Evolutionary conservation across 208 protist genomes (phyloP).

Genomic region (Acanthamoeba triangularis): DNA sequence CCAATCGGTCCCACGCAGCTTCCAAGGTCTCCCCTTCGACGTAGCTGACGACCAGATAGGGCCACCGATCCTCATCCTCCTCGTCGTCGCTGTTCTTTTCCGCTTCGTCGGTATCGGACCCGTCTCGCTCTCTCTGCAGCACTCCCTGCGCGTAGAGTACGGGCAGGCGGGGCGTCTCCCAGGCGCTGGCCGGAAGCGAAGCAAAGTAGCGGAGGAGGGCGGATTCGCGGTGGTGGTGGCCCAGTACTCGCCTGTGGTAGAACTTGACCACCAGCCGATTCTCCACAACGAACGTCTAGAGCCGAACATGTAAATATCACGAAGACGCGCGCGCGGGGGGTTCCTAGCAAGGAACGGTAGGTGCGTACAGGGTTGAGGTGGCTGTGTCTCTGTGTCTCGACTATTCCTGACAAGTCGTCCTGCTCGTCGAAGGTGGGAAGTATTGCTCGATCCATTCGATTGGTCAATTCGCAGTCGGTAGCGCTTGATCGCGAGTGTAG

Average conservation of each 20-base stretch:
- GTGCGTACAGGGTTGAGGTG: conserved; percentile 20
- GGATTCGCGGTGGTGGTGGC: not conserved
- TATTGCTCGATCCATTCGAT: too few relatives aligned
- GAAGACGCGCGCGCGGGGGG: too few relatives aligned
- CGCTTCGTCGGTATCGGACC: too few relatives aligned
- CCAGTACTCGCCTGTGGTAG: not conserved
- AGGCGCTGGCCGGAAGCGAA: not conserved
- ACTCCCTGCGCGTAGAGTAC: not conserved
- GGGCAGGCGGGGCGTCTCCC: not conserved
- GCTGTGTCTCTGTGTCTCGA: not conserved
- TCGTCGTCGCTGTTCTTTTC: too few relatives aligned
- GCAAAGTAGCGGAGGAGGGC: not conserved
- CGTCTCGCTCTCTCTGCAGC: not conserved
- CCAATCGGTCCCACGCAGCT: not conserved
- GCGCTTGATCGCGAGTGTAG: too few relatives aligned
- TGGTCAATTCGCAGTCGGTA: too few relatives aligned
- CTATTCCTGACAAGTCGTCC: not conserved
- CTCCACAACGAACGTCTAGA: not conserved
- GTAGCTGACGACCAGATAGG: conserved; percentile 1
- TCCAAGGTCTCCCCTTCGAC: conserved; percentile 1
- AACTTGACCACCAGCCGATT: not conserved
- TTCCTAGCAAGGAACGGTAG: too few relatives aligned
- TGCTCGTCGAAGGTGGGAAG: too few relatives aligned
- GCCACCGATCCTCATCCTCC: too few relatives aligned
- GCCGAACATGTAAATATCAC: too few relatives aligned